These are phyloP conservation scores for Eucalyptus microcorys DNA, from an alignment of 345 rosid species.

Conservation along the genomic window DNA sequence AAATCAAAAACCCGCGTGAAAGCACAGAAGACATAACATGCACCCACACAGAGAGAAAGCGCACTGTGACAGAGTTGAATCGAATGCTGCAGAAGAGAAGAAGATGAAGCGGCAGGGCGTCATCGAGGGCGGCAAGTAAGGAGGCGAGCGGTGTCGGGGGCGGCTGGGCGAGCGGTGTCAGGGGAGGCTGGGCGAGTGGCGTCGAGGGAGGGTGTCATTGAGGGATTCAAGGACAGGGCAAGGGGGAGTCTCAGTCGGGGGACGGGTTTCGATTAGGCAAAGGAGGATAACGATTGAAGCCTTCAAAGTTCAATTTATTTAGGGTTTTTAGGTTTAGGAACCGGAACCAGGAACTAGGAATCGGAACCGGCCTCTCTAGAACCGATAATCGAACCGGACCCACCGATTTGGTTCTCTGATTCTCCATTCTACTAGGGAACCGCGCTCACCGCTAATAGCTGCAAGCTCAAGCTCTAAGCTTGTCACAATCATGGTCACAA, in stretches of 20 bases:
- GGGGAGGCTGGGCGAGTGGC: too few species aligned
- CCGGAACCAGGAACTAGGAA: too few species aligned
- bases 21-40: background rate
- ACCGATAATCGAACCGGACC: fast-evolving
- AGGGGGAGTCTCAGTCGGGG: too few species aligned
- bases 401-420: fast-evolving
- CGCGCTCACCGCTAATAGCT: fast-evolving
- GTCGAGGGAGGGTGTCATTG: too few species aligned
- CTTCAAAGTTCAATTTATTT: too few species aligned
- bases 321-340: too few species aligned
- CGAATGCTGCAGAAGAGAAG: background rate
- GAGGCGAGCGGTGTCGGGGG: fast-evolving
- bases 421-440: fast-evolving
- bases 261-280: too few species aligned
- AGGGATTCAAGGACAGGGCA: too few species aligned
- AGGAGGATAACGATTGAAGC: too few species aligned
- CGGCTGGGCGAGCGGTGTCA: too few species aligned
- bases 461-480: background rate
- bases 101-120: slow-evolving; percentile 8
- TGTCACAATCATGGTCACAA: background rate
- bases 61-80: background rate
- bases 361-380: too few species aligned
- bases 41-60: background rate
- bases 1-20: background rate
- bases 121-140: too few species aligned